Conservation (phyloP, 2,329 filamentous ascomycete species). For the Westerdykella sp. region DNA sequence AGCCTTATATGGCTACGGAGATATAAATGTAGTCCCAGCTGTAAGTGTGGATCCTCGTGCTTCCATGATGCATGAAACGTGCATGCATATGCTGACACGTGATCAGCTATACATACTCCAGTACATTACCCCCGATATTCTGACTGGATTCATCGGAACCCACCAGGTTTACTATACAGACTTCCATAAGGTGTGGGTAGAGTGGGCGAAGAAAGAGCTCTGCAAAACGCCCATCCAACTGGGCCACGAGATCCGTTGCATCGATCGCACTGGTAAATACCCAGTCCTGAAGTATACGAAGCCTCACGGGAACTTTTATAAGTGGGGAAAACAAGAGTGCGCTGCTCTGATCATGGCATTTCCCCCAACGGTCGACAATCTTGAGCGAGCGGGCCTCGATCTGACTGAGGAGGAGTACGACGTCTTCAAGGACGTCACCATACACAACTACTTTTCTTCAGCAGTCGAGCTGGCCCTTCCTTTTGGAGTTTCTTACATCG, state of each 20-base stretch:
- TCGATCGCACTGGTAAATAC: slow-evolving; percentile 30
- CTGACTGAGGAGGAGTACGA: slow-evolving; percentile 28
- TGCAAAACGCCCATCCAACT: slow-evolving; percentile 30
- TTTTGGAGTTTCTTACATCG: slow-evolving; percentile 34
- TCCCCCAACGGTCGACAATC: slow-evolving; percentile 29
- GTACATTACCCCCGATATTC: slow-evolving; percentile 36
- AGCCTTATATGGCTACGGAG: slow-evolving; percentile 35
- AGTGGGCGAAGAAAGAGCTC: slow-evolving; percentile 25
- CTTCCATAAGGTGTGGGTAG: slow-evolving; percentile 32
- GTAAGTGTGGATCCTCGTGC: slow-evolving; percentile 22
- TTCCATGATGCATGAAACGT: background rate
- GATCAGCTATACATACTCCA: slow-evolving; percentile 35
- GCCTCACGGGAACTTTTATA: slow-evolving; percentile 22
- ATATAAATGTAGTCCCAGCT: slow-evolving; percentile 33
- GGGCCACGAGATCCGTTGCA: slow-evolving; percentile 30
- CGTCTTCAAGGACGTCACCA: slow-evolving; percentile 27
- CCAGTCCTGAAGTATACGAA: slow-evolving; percentile 31
- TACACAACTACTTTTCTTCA: slow-evolving; percentile 34
- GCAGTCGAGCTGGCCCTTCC: slow-evolving; percentile 30
- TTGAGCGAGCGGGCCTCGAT: slow-evolving; percentile 30
- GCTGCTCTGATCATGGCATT: slow-evolving; percentile 33
- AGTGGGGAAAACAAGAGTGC: slow-evolving; percentile 31
- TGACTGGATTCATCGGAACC: slow-evolving; percentile 32
- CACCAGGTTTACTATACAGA: slow-evolving; percentile 35
- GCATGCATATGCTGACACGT: slow-evolving; percentile 23